phyloP scores from a whole-genome alignment of 2,329 filamentous ascomycete genomes.

The Venturiaceae sp. region DNA sequence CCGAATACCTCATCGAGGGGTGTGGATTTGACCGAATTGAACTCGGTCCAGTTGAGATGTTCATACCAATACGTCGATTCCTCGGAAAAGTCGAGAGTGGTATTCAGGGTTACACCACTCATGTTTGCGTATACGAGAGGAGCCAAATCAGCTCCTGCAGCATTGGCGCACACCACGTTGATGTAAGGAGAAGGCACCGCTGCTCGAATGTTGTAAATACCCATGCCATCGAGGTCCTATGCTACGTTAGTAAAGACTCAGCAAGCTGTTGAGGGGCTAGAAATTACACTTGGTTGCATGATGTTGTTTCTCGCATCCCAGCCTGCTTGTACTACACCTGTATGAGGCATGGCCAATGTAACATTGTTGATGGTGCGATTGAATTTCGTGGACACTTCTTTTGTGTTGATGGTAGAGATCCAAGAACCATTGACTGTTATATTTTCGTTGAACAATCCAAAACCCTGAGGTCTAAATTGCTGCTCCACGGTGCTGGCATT shows the following conservation, averaged over 20 bases:
- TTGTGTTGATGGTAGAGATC: slow-evolving; percentile 53
- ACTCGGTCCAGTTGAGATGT: slow-evolving; percentile 20
- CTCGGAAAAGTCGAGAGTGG: slow-evolving; percentile 1
- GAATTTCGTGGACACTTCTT: slow-evolving; percentile 34
- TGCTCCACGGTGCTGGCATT: slow-evolving; percentile 33
- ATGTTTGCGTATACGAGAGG: slow-evolving; percentile 51
- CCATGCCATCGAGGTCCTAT: slow-evolving; percentile 46
- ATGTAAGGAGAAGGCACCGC: slow-evolving; percentile 61
- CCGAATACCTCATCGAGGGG: slow-evolving; percentile 61
- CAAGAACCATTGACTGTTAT: slow-evolving; percentile 61
- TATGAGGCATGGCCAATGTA: slow-evolving; percentile 67
- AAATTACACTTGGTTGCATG: slow-evolving; percentile 52
- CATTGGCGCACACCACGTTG: slow-evolving; percentile 64
- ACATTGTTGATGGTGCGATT: slow-evolving; percentile 63
- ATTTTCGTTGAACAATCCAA: slow-evolving; percentile 59
- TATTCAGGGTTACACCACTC: slow-evolving; percentile 1
- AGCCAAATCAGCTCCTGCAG: slow-evolving; percentile 47
- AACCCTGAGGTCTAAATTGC: slow-evolving; percentile 45
- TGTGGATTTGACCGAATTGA: slow-evolving; percentile 39
- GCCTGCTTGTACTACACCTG: slow-evolving; percentile 57
- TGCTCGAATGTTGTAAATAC: slow-evolving; percentile 57
- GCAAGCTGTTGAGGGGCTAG: not conserved
- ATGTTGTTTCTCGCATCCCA: slow-evolving; percentile 53
- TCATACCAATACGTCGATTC: not conserved
- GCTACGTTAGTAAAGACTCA: not conserved